Evolutionary conservation across 2,329 filamentous ascomycete genomes (phyloP).

Genomic region (Alternaria rosae): DNA sequence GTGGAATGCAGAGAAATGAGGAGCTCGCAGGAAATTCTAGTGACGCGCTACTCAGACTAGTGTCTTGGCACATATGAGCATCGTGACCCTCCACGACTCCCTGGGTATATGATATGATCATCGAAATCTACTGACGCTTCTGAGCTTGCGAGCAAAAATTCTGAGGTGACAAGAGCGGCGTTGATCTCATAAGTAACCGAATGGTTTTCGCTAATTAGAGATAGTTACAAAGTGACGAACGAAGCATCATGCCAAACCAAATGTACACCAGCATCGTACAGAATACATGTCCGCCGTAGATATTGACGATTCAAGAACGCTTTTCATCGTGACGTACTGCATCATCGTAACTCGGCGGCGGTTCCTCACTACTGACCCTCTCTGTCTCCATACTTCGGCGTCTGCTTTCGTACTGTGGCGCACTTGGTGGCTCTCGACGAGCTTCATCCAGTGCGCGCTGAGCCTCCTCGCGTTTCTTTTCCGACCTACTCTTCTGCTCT

Average conservation of each 20-base stretch:
- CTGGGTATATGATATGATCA: background rate
- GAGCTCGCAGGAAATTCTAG: constrained; percentile 17
- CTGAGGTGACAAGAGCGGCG: background rate
- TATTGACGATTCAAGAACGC: background rate
- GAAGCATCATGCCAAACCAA: background rate
- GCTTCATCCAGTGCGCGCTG: constrained; percentile 11
- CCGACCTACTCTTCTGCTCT: background rate
- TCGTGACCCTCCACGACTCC: background rate
- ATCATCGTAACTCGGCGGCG: constrained; percentile 24
- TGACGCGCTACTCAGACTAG: constrained; percentile 1
- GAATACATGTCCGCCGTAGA: background rate
- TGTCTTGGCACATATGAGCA: constrained; percentile 3
- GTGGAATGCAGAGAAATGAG: constrained; percentile 12
- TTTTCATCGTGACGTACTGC: constrained; percentile 8
- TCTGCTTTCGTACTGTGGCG: constrained; percentile 6
- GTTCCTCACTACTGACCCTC: constrained; percentile 17
- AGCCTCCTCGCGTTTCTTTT: constrained; percentile 23
- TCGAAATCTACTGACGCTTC: background rate
- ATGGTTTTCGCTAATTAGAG: background rate
- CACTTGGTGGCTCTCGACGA: constrained; percentile 12
- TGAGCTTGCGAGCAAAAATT: background rate
- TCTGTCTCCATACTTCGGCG: constrained; percentile 24
- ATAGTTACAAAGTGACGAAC: background rate
- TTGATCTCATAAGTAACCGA: background rate
- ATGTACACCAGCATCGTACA: background rate